phyloP scores from a whole-genome alignment of 202 grass and related monocot species.

The Schoenoplectus triqueter region DNA sequence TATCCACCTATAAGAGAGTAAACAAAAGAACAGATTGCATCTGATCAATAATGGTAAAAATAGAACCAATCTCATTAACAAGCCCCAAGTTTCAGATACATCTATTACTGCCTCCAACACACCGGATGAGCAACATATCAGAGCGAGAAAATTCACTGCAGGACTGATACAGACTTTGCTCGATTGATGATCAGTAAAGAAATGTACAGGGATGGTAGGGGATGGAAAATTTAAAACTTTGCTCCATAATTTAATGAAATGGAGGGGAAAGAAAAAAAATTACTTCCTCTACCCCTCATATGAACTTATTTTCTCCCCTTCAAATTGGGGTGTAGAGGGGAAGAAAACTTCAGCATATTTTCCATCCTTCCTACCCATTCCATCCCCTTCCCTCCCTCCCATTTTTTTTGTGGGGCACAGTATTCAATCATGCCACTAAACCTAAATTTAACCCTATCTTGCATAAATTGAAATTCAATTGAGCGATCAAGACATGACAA shows the following conservation, averaged over 20 bases:
- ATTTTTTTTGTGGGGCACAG: no score
- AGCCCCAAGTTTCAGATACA: background rate
- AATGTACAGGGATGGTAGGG: background rate
- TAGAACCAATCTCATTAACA: background rate
- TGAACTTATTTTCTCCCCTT: no score
- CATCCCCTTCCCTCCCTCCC: no score
- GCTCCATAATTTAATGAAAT: no score
- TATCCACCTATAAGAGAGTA: constrained; percentile 64
- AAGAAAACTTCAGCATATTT: no score
- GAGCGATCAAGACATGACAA: background rate
- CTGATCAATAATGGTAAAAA: background rate
- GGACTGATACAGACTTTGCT: background rate
- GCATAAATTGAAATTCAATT: background rate
- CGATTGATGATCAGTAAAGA: background rate
- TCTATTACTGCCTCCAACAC: background rate
- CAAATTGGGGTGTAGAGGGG: no score
- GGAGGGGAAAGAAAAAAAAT: no score
- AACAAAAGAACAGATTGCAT: constrained; percentile 27
- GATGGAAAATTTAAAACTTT: no score
- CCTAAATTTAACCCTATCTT: background rate
- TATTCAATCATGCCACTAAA: background rate
- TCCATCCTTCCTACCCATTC: no score
- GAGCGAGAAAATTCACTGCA: background rate
- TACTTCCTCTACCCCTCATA: no score
- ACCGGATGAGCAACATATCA: constrained; percentile 13